Base-by-base conservation (phyloP, 2,329 filamentous ascomycete species). In the Pseudogymnoascus sp. region DNA sequence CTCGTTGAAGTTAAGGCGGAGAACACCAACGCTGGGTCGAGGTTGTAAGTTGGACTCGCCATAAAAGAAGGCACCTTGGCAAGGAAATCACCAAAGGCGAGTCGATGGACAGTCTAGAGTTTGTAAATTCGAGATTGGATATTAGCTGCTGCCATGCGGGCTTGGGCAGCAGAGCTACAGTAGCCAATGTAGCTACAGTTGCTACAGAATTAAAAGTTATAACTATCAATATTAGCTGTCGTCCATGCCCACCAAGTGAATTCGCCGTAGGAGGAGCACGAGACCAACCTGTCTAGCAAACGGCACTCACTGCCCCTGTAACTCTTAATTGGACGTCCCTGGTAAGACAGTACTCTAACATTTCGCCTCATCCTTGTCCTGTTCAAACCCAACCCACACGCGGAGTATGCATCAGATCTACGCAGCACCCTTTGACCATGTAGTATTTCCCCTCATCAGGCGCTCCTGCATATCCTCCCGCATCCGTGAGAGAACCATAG, bases 1-100 rank as follows among this genome's bases (percentile, higher is more conserved):
- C 74, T 86, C 69, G 79, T 83, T 25, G 80, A 83, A 71, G 71
- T 82, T 60, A 82, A 82, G 72, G 67, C 67, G 3, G 69, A 72
- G 13, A 69, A 72, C 65, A 8, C 61, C 4, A 62, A 27, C n/a
- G n/a, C 9, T 13, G 48, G 48, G 10, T 77, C 33, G 66, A 78
- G 72, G 70, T 74, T 68, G 64, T 63, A 59, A 63, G 33, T 39
- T 39, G n/a, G 25, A 31, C 25, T 52, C 45, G 25, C 15, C 48
- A 21, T 33, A 10, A 33, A 33, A 12, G 9, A 52, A 15, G 45
- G 13, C 13, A 27, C 13, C 2, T 31, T 15, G 48, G 48, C 15
- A 31, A 31, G 25, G 5, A 15, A 31, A 31, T 52, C 8, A 25
- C 7, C 45, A 21, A 5, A 21, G 10, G 15, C 15, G 29, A 13